phyloP scores from a whole-genome alignment of 108 stramenopile species.

The Licmophora abbreviata region DNA sequence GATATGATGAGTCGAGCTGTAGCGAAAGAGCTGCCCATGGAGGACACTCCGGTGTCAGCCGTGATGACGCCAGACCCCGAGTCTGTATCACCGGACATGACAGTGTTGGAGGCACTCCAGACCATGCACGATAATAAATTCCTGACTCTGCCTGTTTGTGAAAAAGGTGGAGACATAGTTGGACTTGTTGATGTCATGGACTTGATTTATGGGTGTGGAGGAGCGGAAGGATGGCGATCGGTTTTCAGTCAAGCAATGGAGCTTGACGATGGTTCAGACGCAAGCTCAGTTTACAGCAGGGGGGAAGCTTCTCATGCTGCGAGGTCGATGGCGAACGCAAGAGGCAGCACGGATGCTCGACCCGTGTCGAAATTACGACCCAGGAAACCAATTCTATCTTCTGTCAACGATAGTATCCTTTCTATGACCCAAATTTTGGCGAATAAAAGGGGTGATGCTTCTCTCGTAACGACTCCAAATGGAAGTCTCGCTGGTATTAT shows the following conservation, averaged over 20 bases:
- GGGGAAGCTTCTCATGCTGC: slow-evolving; percentile 1
- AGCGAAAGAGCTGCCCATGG: slow-evolving; percentile 71
- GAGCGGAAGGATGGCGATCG: slow-evolving; percentile 79
- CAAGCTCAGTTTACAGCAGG: slow-evolving; percentile 3
- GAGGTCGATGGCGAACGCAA: no score
- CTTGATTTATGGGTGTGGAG: slow-evolving; percentile 70
- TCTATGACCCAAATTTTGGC: slow-evolving; percentile 52
- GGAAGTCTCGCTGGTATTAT: slow-evolving; percentile 74
- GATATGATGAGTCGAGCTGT: slow-evolving; percentile 93
- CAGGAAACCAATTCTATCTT: slow-evolving; percentile 50
- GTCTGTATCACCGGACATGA: slow-evolving; percentile 75
- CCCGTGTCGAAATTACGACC: slow-evolving; percentile 73
- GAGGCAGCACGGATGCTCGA: neutral
- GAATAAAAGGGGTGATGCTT: slow-evolving; percentile 56
- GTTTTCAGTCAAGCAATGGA: slow-evolving; percentile 64
- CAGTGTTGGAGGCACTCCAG: slow-evolving; percentile 83
- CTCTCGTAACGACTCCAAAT: slow-evolving; percentile 41
- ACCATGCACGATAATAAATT: slow-evolving; percentile 93
- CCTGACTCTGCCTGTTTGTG: slow-evolving; percentile 86
- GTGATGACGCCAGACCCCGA: slow-evolving; percentile 95
- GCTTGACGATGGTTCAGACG: slow-evolving; percentile 30
- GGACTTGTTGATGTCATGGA: slow-evolving; percentile 96
- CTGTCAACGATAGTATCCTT: slow-evolving; percentile 31
- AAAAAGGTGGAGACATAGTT: slow-evolving; percentile 67
- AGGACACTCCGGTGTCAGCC: slow-evolving; percentile 53